These are phyloP conservation scores for Neofusicoccum kwambonambiense DNA, from an alignment of 2,329 filamentous ascomycete species.

Conservation along the genomic window DNA sequence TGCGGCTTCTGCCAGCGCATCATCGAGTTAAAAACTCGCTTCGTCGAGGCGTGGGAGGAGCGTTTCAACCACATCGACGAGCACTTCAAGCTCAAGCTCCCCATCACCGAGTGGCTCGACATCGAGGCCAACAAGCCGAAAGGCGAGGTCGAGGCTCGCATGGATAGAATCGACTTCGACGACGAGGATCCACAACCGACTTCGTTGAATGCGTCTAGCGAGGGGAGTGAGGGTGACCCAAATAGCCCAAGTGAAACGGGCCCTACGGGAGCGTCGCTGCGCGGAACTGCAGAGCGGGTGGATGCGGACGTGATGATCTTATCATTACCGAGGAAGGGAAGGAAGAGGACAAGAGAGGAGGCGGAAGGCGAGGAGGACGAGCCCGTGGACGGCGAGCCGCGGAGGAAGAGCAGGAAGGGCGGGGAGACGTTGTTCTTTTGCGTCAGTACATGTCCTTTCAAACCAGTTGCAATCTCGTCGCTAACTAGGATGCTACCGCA, in stretches of 20 bases:
- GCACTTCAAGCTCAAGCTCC: constrained; percentile 61
- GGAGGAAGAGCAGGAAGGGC: background rate
- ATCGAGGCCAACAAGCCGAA: constrained; percentile 38
- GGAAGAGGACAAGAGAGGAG: background rate
- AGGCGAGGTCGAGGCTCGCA: constrained; percentile 26
- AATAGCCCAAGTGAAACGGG: background rate
- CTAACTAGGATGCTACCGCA: background rate
- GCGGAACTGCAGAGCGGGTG: background rate
- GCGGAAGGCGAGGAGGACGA: background rate
- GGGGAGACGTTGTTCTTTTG: constrained; percentile 14
- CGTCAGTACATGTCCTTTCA: constrained; percentile 3
- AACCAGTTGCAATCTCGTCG: too few species aligned
- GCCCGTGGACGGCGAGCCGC: background rate
- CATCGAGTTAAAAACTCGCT: constrained; percentile 51
- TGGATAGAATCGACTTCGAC: constrained; percentile 23
- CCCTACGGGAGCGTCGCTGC: background rate
- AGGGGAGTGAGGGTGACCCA: background rate
- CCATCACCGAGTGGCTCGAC: constrained; percentile 59
- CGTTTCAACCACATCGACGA: constrained; percentile 73
- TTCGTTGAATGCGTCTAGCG: background rate
- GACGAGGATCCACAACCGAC: constrained; percentile 19
- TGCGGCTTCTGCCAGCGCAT: constrained; percentile 75
- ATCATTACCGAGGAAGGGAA: background rate
- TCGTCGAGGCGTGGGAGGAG: constrained; percentile 59
- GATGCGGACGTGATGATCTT: background rate